Evolutionary conservation across 169 alveolate species (phyloP).

Genomic region (Toxoplasma gondii): DNA sequence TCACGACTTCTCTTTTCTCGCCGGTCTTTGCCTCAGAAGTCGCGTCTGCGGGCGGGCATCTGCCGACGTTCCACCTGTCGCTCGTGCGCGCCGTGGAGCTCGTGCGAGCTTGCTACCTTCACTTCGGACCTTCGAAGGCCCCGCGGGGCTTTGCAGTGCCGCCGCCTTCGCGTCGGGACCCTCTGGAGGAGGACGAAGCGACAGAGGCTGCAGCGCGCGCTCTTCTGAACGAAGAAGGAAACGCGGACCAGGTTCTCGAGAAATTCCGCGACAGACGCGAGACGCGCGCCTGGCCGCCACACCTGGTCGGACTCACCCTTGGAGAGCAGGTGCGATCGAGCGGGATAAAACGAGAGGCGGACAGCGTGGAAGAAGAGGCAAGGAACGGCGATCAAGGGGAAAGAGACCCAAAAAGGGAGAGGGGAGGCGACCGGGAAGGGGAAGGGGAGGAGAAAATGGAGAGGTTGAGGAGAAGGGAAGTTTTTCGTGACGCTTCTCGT

Average conservation of each 20-base stretch:
- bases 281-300: background rate
- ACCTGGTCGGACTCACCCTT: background rate
- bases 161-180: background rate
- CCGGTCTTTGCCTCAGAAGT: background rate
- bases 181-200: background rate
- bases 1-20: too few species aligned
- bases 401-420: too few species aligned
- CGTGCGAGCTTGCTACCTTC: background rate
- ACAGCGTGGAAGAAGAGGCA: too few species aligned
- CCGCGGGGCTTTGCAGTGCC: background rate
- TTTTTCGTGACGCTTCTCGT: too few species aligned
- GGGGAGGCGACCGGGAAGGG: too few species aligned
- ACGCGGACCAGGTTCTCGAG: constrained; percentile 7
- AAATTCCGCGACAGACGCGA: background rate
- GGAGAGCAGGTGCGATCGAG: background rate
- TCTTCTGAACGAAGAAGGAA: background rate
- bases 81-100: constrained; percentile 32
- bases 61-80: constrained; percentile 29
- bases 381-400: too few species aligned
- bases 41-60: constrained; percentile 22
- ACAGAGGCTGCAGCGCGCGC: background rate
- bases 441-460: too few species aligned
- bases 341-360: too few species aligned
- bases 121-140: background rate
- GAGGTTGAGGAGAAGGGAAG: too few species aligned